Conservation (phyloP, 306 rosid species). For the Echinosophora koreensis region DNA sequence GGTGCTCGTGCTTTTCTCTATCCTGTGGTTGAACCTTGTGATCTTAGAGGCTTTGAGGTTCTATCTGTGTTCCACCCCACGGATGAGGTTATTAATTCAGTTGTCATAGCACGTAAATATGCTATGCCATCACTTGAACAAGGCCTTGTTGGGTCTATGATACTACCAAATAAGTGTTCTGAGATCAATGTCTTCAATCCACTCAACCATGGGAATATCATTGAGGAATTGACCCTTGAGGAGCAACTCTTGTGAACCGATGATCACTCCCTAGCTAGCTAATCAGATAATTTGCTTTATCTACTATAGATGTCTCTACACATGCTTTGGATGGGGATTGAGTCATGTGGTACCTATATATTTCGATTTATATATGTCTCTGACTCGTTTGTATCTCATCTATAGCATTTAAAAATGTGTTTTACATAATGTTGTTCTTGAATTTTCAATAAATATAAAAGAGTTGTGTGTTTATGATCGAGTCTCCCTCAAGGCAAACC, state of each 20-base stretch:
- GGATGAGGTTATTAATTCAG: slow-evolving; percentile 83
- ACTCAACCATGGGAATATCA: slow-evolving; percentile 64
- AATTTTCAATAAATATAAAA: slow-evolving; percentile 49
- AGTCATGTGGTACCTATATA: slow-evolving; percentile 30
- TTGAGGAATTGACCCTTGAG: slow-evolving; percentile 68
- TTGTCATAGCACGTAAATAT: slow-evolving; percentile 71
- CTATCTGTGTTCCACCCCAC: slow-evolving; percentile 82
- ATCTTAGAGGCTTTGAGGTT: slow-evolving; percentile 77
- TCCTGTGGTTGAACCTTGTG: slow-evolving; percentile 76
- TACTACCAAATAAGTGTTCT: slow-evolving; percentile 68
- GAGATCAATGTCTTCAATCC: slow-evolving; percentile 71
- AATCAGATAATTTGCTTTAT: slow-evolving; percentile 4
- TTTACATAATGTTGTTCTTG: slow-evolving; percentile 16
- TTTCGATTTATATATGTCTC: slow-evolving; percentile 28
- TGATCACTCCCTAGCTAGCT: not conserved
- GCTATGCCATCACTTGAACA: slow-evolving; percentile 45
- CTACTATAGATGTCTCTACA: not conserved
- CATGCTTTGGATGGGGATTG: slow-evolving; percentile 31
- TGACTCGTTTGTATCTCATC: slow-evolving; percentile 37
- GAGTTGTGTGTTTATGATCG: slow-evolving; percentile 28
- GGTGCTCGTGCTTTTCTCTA: slow-evolving; percentile 92
- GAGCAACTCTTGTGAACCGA: slow-evolving; percentile 52
- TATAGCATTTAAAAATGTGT: slow-evolving; percentile 35
- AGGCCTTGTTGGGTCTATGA: slow-evolving; percentile 49
- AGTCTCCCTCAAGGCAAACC: not conserved